Evolutionary conservation across 805 yeast genomes (phyloP).

Genomic region (Kluyveromyces siamensis): DNA sequence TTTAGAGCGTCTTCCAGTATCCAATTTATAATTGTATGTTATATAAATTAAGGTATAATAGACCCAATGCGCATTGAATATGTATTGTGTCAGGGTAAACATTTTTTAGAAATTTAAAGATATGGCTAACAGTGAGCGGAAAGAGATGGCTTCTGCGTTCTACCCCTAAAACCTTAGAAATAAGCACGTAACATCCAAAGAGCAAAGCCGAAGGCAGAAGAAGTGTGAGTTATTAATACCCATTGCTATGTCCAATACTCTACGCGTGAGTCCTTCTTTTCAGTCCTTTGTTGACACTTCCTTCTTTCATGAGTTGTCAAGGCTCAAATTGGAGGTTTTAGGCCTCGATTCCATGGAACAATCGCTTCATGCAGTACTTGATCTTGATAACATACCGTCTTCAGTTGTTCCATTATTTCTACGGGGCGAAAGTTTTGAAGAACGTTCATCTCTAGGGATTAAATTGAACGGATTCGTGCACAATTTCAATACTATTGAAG

Average conservation of each 20-base stretch:
- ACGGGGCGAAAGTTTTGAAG: slow-evolving; percentile 28
- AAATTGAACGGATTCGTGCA: slow-evolving; percentile 32
- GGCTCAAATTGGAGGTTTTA: slow-evolving; percentile 62
- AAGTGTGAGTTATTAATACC: background rate
- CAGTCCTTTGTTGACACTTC: slow-evolving; percentile 79
- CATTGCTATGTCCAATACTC: background rate
- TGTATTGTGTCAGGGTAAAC: background rate
- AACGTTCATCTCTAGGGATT: slow-evolving; percentile 6
- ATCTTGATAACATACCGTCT: slow-evolving; percentile 7
- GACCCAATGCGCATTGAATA: background rate
- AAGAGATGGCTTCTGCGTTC: background rate
- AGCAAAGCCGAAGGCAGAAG: too few relatives aligned
- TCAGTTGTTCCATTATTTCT: slow-evolving; percentile 15
- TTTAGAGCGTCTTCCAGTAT: background rate
- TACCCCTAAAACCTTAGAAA: background rate
- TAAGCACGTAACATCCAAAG: background rate
- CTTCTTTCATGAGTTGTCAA: slow-evolving; percentile 70
- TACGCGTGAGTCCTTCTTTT: slow-evolving; percentile 34
- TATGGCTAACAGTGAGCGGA: too few relatives aligned
- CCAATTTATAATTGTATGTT: background rate
- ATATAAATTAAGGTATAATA: background rate
- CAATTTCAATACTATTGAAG: slow-evolving; percentile 79
- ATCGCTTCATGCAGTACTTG: slow-evolving; percentile 23
- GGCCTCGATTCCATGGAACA: slow-evolving; percentile 38
- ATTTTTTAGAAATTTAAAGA: too few relatives aligned